Evolutionary conservation across 2,329 filamentous ascomycete species (phyloP), one percentile per base, ranked within the genome.

Genomic region (Mollisiaceae sp.): DNA sequence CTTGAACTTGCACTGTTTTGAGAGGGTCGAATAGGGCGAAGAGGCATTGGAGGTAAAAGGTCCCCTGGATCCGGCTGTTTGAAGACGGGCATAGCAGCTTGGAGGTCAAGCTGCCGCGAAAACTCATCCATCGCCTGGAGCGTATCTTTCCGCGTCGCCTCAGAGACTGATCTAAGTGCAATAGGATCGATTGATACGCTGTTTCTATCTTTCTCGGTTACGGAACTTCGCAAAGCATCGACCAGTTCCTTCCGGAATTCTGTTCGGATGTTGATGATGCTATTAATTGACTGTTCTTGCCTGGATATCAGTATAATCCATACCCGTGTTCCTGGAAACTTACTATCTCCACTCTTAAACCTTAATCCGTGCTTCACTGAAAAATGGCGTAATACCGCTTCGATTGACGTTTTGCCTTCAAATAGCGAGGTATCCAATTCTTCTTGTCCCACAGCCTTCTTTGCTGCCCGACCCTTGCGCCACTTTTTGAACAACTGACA

Each of bases 261-360:
- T 20, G 32, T 64, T 60, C 63, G 65, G 47, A 65, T 69, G 4
- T 67, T 59, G 38, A 64, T 45, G n/a, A 69, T 56, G 11, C 43
- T 47, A 18, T 62, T 60, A 35, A 65, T 24, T 32, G 59, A 69
- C 59, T 61, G 35, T 52, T 14, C 67, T 69, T 14, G 18, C 43
- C 38, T 66, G 52, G 24, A 27, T 59, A 65, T 32, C 27, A 70
- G 69, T 18, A 55, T 57, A 6, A 60, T 38, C 54, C 15, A 4
- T 27, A 39, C 20, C n/a, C 32, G 15, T 27, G 39, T 50, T 22
- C 14, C 59, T 1, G 45, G 47, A 9, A 43, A 12, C 65, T 64
- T 60, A 68, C 68, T 57, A 57, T 70, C 68, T 14, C 68, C 66
- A 36, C 27, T 32, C 22, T 70, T 58, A 59, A 70, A 70, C 58